Conservation (phyloP, 306 rosid genomes). For the Dalbergia cochinchinensis region DNA sequence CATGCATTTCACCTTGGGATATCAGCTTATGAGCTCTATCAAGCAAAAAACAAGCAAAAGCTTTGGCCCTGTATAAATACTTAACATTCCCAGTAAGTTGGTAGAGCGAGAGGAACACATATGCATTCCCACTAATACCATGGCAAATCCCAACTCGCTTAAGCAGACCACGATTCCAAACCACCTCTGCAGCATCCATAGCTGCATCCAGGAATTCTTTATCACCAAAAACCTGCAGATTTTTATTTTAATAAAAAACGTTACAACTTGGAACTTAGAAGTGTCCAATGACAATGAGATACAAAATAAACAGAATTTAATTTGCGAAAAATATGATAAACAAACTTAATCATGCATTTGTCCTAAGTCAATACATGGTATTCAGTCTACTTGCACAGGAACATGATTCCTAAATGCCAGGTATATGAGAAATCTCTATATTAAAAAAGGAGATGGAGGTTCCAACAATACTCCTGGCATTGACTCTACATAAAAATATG, state of each 20-base stretch:
- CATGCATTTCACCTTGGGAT: constrained; percentile 69
- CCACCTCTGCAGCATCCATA: constrained; percentile 68
- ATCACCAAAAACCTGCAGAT: constrained; percentile 65
- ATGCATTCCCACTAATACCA: constrained; percentile 81
- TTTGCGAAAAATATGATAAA: not conserved
- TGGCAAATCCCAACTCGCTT: constrained; percentile 75
- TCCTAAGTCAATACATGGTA: not conserved
- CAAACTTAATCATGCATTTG: not conserved
- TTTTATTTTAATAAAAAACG: not conserved
- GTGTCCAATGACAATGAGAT: constrained; percentile 3
- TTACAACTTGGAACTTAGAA: not conserved
- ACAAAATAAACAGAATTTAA: constrained; percentile 14
- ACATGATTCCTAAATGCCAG: constrained; percentile 2
- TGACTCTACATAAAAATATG: not conserved
- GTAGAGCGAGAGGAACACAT: constrained; percentile 69
- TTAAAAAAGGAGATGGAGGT: not conserved
- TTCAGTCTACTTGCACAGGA: not conserved
- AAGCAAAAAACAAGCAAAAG: constrained; percentile 73
- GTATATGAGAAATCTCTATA: not conserved
- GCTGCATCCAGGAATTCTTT: constrained; percentile 72
- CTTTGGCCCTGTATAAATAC: constrained; percentile 70
- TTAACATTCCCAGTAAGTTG: constrained; percentile 60
- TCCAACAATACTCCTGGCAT: constrained; percentile 12
- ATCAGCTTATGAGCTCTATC: constrained; percentile 69
- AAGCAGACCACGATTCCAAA: constrained; percentile 70